Base-by-base conservation (phyloP, 2,329 filamentous ascomycete species). In the Aspergillus sp. region DNA sequence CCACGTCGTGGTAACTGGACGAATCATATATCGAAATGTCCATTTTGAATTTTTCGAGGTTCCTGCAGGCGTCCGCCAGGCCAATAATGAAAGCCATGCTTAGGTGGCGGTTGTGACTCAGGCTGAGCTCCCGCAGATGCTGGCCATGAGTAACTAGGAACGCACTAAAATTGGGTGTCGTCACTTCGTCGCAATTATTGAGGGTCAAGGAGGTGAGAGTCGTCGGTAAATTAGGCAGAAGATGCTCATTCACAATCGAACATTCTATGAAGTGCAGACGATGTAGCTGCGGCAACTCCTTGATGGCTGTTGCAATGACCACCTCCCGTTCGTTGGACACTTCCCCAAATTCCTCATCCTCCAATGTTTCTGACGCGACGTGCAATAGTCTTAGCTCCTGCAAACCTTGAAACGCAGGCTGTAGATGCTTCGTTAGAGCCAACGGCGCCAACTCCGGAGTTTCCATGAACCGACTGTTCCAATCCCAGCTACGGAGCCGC, bases 91-190 rank as follows among this genome's bases (percentile, higher is more conserved):
- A 96, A 0, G 77, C 80, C 36, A 96, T 69, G 57, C 82, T 85
- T 35, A 96, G 73, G 2, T 83, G 81, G 51, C 87, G 82, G 57
- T 94, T 94, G 66, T 94, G 86, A 45, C 84, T 79, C 4, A 96
- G 71, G 1, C 75, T 77, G 5, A 97, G 73, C 34, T 78, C 77
- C 44, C 77, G 76, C 26, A 97, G 70, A n/a, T 79, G 70, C 26
- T 71, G 66, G 0, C 89, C 90, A 56, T 87, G 81, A 1, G 77
- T 77, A 4, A 73, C 61, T 36, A 96, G 73, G 58, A 85, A 95
- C 0, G 66, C 62, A 28, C 74, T 70, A 26, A 96, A 68, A 48
- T 82, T 76, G 3, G 81, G 75, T 1, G 87, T 84, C 4, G 75
- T 81, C 7, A 95, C 68, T 51, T 86, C 80, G 68, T 83, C 83